Conservation (phyloP, 1,284 basidiomycete genomes). For the Cutaneotrichosporon dermatis region DNA sequence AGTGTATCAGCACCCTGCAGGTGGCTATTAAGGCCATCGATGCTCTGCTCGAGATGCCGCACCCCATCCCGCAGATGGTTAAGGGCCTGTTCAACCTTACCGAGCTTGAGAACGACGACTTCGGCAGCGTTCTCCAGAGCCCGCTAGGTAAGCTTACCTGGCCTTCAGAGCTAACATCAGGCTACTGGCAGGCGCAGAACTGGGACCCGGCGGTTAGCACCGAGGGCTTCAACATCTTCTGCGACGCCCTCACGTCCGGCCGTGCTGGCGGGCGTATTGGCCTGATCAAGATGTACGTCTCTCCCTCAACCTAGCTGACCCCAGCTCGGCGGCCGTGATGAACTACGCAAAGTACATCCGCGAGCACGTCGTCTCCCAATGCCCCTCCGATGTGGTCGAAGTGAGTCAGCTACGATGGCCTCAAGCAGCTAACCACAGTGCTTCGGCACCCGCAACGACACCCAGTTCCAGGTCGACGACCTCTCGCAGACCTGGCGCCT, state of each 20-base stretch:
- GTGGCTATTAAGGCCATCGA: slow-evolving; percentile 64
- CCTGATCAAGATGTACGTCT: slow-evolving; percentile 44
- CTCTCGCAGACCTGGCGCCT: slow-evolving; percentile 71
- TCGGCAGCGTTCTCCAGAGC: slow-evolving; percentile 52
- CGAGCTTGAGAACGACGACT: slow-evolving; percentile 68
- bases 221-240: slow-evolving; percentile 54
- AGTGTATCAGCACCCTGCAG: slow-evolving; percentile 67
- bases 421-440: slow-evolving; percentile 56
- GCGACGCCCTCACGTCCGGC: slow-evolving; percentile 55
- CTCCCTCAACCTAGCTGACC: slow-evolving; percentile 23
- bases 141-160: slow-evolving; percentile 13
- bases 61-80: slow-evolving; percentile 53
- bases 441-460: slow-evolving; percentile 74
- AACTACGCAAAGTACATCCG: slow-evolving; percentile 76
- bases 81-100: slow-evolving; percentile 71
- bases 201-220: slow-evolving; percentile 65
- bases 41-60: slow-evolving; percentile 53
- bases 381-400: slow-evolving; percentile 52
- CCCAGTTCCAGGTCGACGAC: slow-evolving; percentile 60
- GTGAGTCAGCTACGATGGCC: slow-evolving; percentile 1
- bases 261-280: slow-evolving; percentile 32
- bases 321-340: slow-evolving; percentile 53
- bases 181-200: slow-evolving; percentile 60
- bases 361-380: slow-evolving; percentile 61
- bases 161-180: no score